These are phyloP conservation scores for Fusarium brevicatenulatum DNA, from an alignment of 2,329 filamentous ascomycete genomes.

Conservation along the genomic window DNA sequence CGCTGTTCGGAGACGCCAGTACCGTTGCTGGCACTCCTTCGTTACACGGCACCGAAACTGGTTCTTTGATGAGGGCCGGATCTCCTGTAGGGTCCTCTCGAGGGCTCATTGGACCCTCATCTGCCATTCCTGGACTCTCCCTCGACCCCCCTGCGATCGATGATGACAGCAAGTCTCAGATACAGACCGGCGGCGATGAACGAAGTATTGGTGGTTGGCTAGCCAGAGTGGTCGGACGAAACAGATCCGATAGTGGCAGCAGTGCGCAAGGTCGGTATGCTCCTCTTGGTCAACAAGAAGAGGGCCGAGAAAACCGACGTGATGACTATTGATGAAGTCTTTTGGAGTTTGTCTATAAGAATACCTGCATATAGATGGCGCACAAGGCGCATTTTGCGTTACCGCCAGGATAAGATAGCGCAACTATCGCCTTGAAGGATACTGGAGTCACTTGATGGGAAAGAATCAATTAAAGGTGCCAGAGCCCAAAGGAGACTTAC, in stretches of 20 bases:
- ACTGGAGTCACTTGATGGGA: constrained; percentile 22
- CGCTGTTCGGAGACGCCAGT: constrained; percentile 91
- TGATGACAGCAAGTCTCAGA: constrained; percentile 57
- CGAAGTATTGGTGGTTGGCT: constrained; percentile 63
- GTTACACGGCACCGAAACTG: constrained; percentile 78
- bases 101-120: constrained; percentile 67
- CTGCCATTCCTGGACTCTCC: constrained; percentile 80
- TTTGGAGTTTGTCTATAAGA: constrained; percentile 41
- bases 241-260: constrained; percentile 51
- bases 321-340: constrained; percentile 39
- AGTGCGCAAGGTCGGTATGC: constrained; percentile 56
- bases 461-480: not conserved
- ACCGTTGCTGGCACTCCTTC: constrained; percentile 82
- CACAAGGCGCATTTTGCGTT: constrained; percentile 30
- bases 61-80: constrained; percentile 79
- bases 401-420: constrained; percentile 29
- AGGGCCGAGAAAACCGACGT: constrained; percentile 47
- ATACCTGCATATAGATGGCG: constrained; percentile 54
- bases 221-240: constrained; percentile 53
- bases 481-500: constrained; percentile 12
- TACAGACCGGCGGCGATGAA: constrained; percentile 49
- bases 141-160: constrained; percentile 79
- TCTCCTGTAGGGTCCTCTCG: constrained; percentile 81
- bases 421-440: constrained; percentile 10
- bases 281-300: constrained; percentile 55